Conservation (phyloP, 2,329 filamentous ascomycete genomes). For the Phialophora expanda region DNA sequence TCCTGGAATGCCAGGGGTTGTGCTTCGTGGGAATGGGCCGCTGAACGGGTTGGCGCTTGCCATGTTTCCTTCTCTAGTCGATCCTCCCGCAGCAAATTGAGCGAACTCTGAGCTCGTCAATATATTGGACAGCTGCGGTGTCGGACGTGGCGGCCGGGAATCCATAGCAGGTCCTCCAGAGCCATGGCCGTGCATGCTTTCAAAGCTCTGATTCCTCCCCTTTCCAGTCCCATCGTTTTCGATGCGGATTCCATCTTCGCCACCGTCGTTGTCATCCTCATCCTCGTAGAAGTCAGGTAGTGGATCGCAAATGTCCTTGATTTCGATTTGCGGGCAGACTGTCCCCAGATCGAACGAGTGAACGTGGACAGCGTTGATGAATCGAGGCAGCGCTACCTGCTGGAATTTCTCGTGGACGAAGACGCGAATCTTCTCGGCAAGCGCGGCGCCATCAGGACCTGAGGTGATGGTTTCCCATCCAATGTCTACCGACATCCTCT, state of each 20-base stretch:
- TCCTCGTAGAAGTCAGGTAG: conserved; percentile 95
- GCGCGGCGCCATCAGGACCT: conserved; percentile 81
- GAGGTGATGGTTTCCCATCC: conserved; percentile 93
- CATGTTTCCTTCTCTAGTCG: conserved; percentile 11
- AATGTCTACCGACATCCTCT: conserved; percentile 90
- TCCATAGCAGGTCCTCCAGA: background rate
- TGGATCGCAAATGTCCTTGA: conserved; percentile 96
- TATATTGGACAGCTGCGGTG: conserved; percentile 42
- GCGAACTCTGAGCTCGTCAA: conserved; percentile 41
- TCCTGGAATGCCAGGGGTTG: conserved; percentile 55
- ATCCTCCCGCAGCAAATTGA: conserved; percentile 44
- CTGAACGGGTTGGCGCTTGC: conserved; percentile 48
- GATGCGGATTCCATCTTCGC: conserved; percentile 47
- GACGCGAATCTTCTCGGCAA: conserved; percentile 83
- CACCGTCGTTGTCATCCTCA: conserved; percentile 62
- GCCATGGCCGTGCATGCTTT: background rate
- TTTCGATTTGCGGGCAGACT: conserved; percentile 80
- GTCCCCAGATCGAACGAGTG: conserved; percentile 92
- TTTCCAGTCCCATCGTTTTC: conserved; percentile 25
- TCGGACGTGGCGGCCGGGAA: conserved; percentile 39
- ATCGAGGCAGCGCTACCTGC: conserved; percentile 84
- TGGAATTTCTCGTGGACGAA: conserved; percentile 98
- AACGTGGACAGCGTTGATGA: conserved; percentile 94
- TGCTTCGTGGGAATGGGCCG: conserved; percentile 50
- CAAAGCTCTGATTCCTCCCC: background rate